Evolutionary conservation across 176 grass and related monocot species (phyloP).

Genomic region (Oryza brachyantha): DNA sequence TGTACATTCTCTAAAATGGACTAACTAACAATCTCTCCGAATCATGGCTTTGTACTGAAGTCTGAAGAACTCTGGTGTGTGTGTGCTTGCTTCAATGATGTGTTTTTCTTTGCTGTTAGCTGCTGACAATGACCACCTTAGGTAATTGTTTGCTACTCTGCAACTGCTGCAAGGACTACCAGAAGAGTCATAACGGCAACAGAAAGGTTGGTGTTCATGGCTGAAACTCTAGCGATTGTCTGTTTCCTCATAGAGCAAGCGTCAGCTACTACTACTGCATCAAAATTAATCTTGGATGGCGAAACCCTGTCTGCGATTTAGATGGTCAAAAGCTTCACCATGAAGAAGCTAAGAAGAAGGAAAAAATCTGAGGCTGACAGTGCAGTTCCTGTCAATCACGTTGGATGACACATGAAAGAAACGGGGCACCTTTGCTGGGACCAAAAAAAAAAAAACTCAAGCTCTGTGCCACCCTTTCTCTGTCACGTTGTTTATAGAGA

Average conservation of each 20-base stretch:
- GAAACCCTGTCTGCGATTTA: constrained; percentile 1
- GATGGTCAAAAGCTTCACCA: constrained; percentile 18
- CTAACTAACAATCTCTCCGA: constrained; percentile 19
- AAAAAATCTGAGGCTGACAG: not conserved
- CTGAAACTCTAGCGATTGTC: not conserved
- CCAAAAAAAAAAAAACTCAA: not conserved
- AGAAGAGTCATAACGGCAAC: constrained; percentile 10
- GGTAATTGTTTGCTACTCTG: constrained; percentile 23
- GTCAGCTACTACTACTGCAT: not conserved
- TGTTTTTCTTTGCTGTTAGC: constrained; percentile 8
- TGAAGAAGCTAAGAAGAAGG: not conserved
- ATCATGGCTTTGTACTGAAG: not conserved
- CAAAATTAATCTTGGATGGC: constrained; percentile 29
- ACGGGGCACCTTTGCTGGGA: constrained; percentile 2
- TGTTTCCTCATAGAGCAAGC: not conserved
- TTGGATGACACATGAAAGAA: constrained; percentile 20
- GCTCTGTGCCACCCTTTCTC: not conserved
- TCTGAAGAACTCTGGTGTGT: not conserved
- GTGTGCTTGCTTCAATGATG: not conserved
- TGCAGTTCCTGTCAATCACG: not conserved
- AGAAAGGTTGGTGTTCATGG: constrained; percentile 26
- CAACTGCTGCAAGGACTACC: constrained; percentile 15
- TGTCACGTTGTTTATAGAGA: constrained; percentile 38
- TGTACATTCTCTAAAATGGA: constrained; percentile 30
- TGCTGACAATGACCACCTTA: constrained; percentile 9